Percentiles rank a stretch among this genome's conserved stretches.
Evolutionary conservation across 805 yeast genomes (phyloP).

Genomic region (Suhomyces vadensis): DNA sequence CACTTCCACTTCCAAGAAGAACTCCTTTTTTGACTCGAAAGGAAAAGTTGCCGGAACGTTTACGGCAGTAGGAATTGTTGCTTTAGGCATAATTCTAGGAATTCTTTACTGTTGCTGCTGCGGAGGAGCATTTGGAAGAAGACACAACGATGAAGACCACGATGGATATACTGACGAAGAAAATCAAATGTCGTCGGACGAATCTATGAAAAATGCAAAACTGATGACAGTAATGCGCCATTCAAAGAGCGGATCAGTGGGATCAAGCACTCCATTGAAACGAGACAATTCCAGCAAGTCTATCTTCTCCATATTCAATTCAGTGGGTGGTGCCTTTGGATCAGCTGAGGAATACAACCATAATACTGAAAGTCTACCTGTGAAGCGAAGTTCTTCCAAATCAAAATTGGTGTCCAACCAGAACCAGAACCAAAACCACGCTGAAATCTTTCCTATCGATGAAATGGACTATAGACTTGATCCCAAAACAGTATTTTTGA

Average conservation of each 20-base stretch:
- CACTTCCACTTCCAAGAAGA: slow-evolving; percentile 10
- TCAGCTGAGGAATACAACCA: slow-evolving; percentile 9
- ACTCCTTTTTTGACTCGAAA: slow-evolving; percentile 60
- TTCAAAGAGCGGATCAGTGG: slow-evolving; percentile 10
- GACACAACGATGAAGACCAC: slow-evolving; percentile 14
- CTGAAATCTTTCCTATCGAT: slow-evolving; percentile 21
- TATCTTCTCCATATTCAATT: slow-evolving; percentile 27
- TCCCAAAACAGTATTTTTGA: slow-evolving; percentile 51
- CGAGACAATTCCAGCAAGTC: slow-evolving; percentile 39
- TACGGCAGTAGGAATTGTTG: slow-evolving; percentile 72
- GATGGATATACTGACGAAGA: slow-evolving; percentile 42
- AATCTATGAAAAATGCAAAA: slow-evolving; percentile 20
- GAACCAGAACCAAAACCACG: slow-evolving; percentile 4
- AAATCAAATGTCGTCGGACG: slow-evolving; percentile 38
- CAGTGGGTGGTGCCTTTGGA: background rate
- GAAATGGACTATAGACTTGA: slow-evolving; percentile 57
- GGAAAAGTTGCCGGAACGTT: slow-evolving; percentile 88
- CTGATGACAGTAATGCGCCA: slow-evolving; percentile 4
- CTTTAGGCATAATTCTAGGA: slow-evolving; percentile 42
- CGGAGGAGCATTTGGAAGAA: slow-evolving; percentile 27
- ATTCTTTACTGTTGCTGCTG: slow-evolving; percentile 45
- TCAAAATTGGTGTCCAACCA: slow-evolving; percentile 10
- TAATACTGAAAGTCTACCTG: slow-evolving; percentile 10
- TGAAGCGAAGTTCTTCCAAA: slow-evolving; percentile 11
- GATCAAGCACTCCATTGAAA: slow-evolving; percentile 20